Conservation (phyloP, 2,329 filamentous ascomycete species). For the Magnaporthiopsis incrustans region DNA sequence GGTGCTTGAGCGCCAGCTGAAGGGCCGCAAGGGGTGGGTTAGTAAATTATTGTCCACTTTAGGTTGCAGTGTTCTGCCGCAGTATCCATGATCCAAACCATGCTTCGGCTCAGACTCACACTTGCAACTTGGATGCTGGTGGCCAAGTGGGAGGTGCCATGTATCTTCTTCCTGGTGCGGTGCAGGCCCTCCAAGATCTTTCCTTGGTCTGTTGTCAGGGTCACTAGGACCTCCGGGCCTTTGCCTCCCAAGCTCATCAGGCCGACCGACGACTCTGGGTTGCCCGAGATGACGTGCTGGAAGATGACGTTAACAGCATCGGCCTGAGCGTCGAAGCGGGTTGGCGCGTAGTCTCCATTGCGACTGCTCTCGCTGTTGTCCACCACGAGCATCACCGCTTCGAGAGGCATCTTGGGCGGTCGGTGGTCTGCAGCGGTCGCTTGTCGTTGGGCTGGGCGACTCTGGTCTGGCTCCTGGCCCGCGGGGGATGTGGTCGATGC, state of each 20-base stretch:
- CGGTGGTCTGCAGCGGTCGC: slow-evolving; percentile 17
- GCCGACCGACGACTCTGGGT: slow-evolving; percentile 94
- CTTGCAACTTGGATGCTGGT: slow-evolving; percentile 93
- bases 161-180: slow-evolving; percentile 83
- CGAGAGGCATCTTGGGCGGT: slow-evolving; percentile 78
- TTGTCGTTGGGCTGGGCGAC: not conserved
- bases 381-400: slow-evolving; percentile 99
- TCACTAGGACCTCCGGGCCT: slow-evolving; percentile 94
- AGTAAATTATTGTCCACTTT: slow-evolving; percentile 13
- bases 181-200: slow-evolving; percentile 90
- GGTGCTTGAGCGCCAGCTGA: slow-evolving; percentile 91
- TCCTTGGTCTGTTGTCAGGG: slow-evolving; percentile 90
- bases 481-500: slow-evolving; percentile 11
- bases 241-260: slow-evolving; percentile 98
- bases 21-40: slow-evolving; percentile 8
- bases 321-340: slow-evolving; percentile 90
- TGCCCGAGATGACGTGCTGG: slow-evolving; percentile 87
- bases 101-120: slow-evolving; percentile 47
- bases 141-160: slow-evolving; percentile 77
- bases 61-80: not conserved
- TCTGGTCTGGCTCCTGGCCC: not conserved
- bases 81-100: not conserved
- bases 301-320: slow-evolving; percentile 95
- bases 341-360: slow-evolving; percentile 88
- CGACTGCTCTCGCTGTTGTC: slow-evolving; percentile 99